A percentile compares a stretch with the other conserved stretches of the same genome.
Conservation (phyloP, 2,329 filamentous ascomycete genomes). For the Colletotrichum nymphaeae region DNA sequence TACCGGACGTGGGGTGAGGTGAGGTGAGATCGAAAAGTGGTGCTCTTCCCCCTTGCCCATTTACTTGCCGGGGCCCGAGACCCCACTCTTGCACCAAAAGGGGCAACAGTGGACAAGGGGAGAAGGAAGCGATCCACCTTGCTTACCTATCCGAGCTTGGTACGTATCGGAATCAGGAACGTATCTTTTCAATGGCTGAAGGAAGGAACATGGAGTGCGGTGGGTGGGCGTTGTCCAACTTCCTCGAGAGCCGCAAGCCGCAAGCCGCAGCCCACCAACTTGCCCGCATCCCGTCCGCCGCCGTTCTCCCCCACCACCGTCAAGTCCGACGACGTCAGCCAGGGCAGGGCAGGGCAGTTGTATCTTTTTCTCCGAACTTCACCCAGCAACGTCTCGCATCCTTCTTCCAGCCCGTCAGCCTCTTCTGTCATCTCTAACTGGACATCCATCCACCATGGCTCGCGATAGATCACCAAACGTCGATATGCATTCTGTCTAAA, state of each 20-base stretch:
- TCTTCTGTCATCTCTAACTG: constrained; percentile 15
- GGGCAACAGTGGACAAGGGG: neutral
- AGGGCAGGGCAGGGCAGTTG: neutral
- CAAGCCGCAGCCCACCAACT: neutral
- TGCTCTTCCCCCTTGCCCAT: neutral
- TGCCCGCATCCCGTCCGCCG: neutral
- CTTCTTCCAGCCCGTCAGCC: neutral
- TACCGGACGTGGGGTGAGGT: neutral
- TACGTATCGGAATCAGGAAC: neutral
- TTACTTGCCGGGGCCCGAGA: constrained; percentile 3
- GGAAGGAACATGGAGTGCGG: neutral
- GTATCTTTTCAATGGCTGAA: neutral
- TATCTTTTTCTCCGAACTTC: neutral
- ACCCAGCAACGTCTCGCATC: constrained; percentile 1
- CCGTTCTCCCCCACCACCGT: neutral
- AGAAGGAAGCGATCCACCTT: neutral
- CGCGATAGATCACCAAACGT: neutral
- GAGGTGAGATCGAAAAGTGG: neutral
- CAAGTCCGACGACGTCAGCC: constrained; percentile 12
- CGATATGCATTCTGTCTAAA: neutral
- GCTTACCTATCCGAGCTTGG: neutral
- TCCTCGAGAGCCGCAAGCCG: constrained; percentile 6
- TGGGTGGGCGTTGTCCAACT: neutral
- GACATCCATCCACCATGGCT: constrained; percentile 2
- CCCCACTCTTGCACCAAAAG: neutral